Base-by-base conservation (phyloP, 116 monocot genomes). In the Dioscorea cayenensis region DNA sequence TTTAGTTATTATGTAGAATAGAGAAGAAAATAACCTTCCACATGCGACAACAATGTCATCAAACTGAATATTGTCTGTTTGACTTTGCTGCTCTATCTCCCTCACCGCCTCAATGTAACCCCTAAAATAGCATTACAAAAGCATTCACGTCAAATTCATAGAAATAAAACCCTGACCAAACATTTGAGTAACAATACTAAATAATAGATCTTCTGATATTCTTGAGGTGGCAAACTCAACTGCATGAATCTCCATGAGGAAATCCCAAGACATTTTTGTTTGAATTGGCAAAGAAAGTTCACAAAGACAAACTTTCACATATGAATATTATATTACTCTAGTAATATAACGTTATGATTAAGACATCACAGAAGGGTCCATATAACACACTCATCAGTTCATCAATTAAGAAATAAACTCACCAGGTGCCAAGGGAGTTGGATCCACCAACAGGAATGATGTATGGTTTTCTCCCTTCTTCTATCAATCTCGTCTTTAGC, bases 401-500 rank as follows among this genome's bases (percentile, higher is more conserved):
- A 43, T 43, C 43, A 43, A 43, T 43, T 43, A 43, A 6, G 12
- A 43, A 12, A 43, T 43, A 43, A 6, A 66, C 88, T 87, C 78
- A 97, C 96, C 96, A 97, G 66, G 88, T 97, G 71, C 96, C 96
- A 27, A 97, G 83, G 50, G 96, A 90, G 77, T 97, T 97, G 65
- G 96, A 97, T 83, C 96, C 96, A 51, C 96, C 96, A 78, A 92
- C 93, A 71, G 96, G 96, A 78, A 97, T 97, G 55, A 97, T 77
- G 78, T 92, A 97, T 63, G 96, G 96, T 28, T 86, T 92, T 81
- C 88, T 86, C 68, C 96, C 93, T 84, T 92, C 83, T 43, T 76
- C 80, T 67, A 75, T 14, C 51, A 97, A 49, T 78, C 78, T 85
- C 59, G 78, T 76, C 77, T 92, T 86, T 6, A 97, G 84, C 50